Evolutionary conservation across 2,329 filamentous ascomycete species (phyloP), one percentile per base, ranked within the genome.

Genomic region (Parascedosporium putredinis): DNA sequence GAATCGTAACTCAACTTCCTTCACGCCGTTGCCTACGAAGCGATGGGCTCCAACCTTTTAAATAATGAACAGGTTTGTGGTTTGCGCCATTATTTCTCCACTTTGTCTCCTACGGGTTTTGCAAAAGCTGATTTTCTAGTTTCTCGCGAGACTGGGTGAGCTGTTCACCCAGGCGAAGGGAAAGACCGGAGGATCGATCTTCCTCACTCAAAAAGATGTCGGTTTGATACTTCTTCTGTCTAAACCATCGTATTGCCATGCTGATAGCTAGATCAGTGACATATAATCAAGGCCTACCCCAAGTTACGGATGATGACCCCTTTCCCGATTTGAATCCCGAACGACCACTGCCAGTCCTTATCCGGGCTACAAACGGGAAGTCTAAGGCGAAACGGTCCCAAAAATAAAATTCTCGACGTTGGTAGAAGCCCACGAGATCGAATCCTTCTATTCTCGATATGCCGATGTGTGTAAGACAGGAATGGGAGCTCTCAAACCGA

Each of bases 391-490:
- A 75, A 54, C 73, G 75, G 50, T 65, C 71, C 36, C 64, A 74
- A 83, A 84, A 56, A 67, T 86, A 56, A 95, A 90, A 65, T 63
- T 96, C 23, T 88, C 87, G 2, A 97, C 93, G 0, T 67, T 95
- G 0, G 89, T 97, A 1, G 75, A 84, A 50, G 79, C 85, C 1
- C 79, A 83, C 51, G 79, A 84, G 4, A 65, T 97, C 9, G 89
- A 94, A 49, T 71, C 65, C 0, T 98, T 98, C 62, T 98, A 89
- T 64, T 70, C 73, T 25, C 76, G 79, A 47, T 98, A 97, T 69
- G 90, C 89, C 20, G 93, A 97, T 57, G 76, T 89, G 3, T 96
- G 90, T 69, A 96, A 95, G 71, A 72, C 76, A 0, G 88, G 89
- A 5, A 96, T 97, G 89, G 75, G 78, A 45, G 83, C 84, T 6